phyloP scores from a whole-genome alignment of 2,329 filamentous ascomycete genomes.

The Lasiodiplodia hormozganensis region DNA sequence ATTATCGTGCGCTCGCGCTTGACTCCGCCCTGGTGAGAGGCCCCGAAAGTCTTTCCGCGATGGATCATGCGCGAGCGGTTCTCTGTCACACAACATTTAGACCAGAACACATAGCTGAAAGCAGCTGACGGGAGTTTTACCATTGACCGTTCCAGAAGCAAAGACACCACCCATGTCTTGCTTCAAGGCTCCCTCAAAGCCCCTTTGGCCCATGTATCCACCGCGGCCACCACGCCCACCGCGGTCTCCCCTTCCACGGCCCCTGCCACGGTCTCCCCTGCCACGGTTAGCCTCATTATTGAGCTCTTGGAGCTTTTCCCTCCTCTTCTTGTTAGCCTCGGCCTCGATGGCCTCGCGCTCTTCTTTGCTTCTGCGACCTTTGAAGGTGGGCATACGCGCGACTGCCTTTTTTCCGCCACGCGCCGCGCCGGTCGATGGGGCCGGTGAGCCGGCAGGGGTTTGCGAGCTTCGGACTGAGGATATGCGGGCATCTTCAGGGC shows the following conservation, averaged over 20 bases:
- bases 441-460: slow-evolving; percentile 31
- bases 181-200: slow-evolving; percentile 7
- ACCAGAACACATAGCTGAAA: background rate
- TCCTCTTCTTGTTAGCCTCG: slow-evolving; percentile 47
- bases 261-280: slow-evolving; percentile 34
- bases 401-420: slow-evolving; percentile 39
- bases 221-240: slow-evolving; percentile 44
- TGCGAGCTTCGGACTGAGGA: slow-evolving; percentile 14
- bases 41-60: slow-evolving; percentile 28
- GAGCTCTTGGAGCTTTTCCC: slow-evolving; percentile 45
- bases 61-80: slow-evolving; percentile 24
- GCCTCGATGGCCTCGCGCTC: slow-evolving; percentile 52
- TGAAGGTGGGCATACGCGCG: slow-evolving; percentile 49
- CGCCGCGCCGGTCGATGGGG: slow-evolving; percentile 40
- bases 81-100: background rate
- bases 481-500: slow-evolving; percentile 5
- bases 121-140: background rate
- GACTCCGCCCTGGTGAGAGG: background rate
- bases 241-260: slow-evolving; percentile 40
- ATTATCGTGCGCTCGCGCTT: slow-evolving; percentile 16
- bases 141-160: slow-evolving; percentile 20
- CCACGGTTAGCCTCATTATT: slow-evolving; percentile 39
- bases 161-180: slow-evolving; percentile 24
- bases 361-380: slow-evolving; percentile 53
- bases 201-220: slow-evolving; percentile 46